Percentiles rank a stretch among this genome's conserved stretches.
These are phyloP conservation scores for Botrytis squamosa DNA, from an alignment of 2,329 filamentous ascomycete species.

Conservation along the genomic window DNA sequence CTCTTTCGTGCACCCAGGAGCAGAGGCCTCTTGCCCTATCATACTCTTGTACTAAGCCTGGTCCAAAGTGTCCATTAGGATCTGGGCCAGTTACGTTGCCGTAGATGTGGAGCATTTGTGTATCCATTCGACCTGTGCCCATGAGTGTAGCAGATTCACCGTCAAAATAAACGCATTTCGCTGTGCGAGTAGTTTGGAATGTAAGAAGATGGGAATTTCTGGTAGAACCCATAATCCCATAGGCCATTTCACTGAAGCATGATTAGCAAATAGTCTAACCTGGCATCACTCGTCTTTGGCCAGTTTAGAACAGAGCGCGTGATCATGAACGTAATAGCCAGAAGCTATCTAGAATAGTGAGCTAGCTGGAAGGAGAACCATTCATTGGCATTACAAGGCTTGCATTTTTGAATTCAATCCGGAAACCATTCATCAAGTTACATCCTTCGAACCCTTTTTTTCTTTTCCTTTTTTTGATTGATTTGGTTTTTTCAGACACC, in stretches of 20 bases:
- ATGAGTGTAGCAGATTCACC: conserved; percentile 50
- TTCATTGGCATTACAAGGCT: background rate
- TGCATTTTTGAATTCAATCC: background rate
- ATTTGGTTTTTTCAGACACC: background rate
- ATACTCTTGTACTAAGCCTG: conserved; percentile 48
- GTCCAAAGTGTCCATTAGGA: conserved; percentile 32
- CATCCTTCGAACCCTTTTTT: background rate
- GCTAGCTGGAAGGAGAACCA: background rate
- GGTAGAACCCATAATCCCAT: conserved; percentile 50
- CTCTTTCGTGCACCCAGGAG: conserved; percentile 44
- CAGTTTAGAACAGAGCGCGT: background rate
- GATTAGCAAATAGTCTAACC: conserved; percentile 16
- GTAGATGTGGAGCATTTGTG: conserved; percentile 51
- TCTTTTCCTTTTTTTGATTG: too few species aligned
- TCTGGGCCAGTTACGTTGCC: conserved; percentile 45
- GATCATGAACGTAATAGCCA: background rate
- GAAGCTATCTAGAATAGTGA: too few species aligned
- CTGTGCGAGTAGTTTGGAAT: conserved; percentile 47
- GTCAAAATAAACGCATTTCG: conserved; percentile 51
- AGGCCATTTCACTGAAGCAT: conserved; percentile 48
- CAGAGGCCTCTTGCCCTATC: conserved; percentile 48
- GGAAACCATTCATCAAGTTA: background rate
- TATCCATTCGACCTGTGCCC: conserved; percentile 47
- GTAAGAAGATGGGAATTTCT: conserved; percentile 48
- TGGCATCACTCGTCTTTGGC: background rate